Conservation (phyloP, 2,329 filamentous ascomycete species). For the Alternaria sp. region DNA sequence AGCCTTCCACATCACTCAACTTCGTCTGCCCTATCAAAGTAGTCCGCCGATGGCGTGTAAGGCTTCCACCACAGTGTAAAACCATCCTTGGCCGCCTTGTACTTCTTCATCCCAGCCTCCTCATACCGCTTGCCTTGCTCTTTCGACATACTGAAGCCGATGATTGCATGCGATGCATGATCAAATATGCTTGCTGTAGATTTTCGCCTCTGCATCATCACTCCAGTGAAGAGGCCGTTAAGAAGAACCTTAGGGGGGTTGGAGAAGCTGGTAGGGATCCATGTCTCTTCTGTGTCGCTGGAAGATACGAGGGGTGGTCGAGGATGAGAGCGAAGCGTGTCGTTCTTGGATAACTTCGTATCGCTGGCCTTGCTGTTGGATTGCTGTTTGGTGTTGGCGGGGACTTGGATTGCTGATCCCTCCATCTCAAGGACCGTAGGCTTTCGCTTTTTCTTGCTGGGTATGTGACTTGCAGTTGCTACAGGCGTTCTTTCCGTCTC, state of each 20-base stretch:
- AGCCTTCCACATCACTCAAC: neutral
- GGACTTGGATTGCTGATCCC: too few species aligned
- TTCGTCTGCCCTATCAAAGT: neutral
- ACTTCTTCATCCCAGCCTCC: neutral
- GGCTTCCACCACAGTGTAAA: neutral
- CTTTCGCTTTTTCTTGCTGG: too few species aligned
- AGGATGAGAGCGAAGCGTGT: too few species aligned
- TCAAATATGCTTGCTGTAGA: neutral
- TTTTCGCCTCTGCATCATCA: neutral
- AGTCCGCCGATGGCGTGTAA: neutral
- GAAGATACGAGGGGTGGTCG: too few species aligned
- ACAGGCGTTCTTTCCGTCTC: too few species aligned
- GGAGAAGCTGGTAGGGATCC: neutral
- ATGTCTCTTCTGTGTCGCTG: neutral
- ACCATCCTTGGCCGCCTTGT: neutral
- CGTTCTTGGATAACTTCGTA: too few species aligned
- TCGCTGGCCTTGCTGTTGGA: too few species aligned
- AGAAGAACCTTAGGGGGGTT: neutral
- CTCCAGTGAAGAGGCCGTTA: neutral
- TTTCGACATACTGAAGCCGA: accelerated
- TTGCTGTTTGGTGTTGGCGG: too few species aligned
- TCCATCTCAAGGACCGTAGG: too few species aligned
- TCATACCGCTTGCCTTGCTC: neutral
- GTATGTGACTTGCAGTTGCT: too few species aligned
- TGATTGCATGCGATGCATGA: neutral